Evolutionary conservation across 441 rosid genomes (phyloP).

Genomic region (Arabidopsis lyrata): DNA sequence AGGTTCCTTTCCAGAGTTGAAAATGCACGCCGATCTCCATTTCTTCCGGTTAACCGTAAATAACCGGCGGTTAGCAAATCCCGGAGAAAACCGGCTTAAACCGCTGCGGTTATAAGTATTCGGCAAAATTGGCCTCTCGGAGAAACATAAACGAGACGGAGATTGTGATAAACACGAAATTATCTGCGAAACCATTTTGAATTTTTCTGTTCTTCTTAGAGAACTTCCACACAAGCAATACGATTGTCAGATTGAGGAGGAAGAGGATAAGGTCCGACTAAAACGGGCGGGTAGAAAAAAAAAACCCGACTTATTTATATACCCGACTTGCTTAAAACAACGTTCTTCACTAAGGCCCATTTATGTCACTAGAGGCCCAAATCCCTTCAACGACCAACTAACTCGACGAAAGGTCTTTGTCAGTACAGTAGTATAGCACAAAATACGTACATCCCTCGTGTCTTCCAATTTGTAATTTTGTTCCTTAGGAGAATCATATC

Average conservation of each 20-base stretch:
- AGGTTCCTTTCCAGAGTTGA: slow-evolving; percentile 59
- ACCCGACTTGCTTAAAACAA: not conserved
- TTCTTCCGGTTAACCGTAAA: slow-evolving; percentile 33
- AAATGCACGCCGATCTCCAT: slow-evolving; percentile 50
- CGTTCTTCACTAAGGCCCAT: not conserved
- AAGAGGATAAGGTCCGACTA: slow-evolving; percentile 46
- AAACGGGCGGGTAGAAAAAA: slow-evolving; percentile 30
- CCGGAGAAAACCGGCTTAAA: slow-evolving; percentile 36
- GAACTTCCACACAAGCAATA: slow-evolving; percentile 12
- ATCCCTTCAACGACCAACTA: slow-evolving; percentile 2
- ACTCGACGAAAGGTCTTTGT: slow-evolving; percentile 3
- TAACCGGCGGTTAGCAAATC: slow-evolving; percentile 35
- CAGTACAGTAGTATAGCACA: slow-evolving; percentile 3
- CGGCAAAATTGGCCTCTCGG: not conserved
- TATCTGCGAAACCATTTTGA: slow-evolving; percentile 53
- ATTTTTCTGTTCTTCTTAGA: not conserved
- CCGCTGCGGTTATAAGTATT: slow-evolving; percentile 8
- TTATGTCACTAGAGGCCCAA: slow-evolving; percentile 1
- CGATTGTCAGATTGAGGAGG: slow-evolving; percentile 10
- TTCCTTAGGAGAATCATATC: slow-evolving; percentile 26
- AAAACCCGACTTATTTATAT: not conserved
- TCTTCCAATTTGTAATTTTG: slow-evolving; percentile 37
- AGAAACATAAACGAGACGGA: slow-evolving; percentile 40
- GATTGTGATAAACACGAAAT: slow-evolving; percentile 50
- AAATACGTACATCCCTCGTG: slow-evolving; percentile 44